A percentile compares a stretch with the other conserved stretches of the same genome.
Conservation (phyloP, 495 filamentous ascomycete genomes). For the Trichocladium antarcticum region DNA sequence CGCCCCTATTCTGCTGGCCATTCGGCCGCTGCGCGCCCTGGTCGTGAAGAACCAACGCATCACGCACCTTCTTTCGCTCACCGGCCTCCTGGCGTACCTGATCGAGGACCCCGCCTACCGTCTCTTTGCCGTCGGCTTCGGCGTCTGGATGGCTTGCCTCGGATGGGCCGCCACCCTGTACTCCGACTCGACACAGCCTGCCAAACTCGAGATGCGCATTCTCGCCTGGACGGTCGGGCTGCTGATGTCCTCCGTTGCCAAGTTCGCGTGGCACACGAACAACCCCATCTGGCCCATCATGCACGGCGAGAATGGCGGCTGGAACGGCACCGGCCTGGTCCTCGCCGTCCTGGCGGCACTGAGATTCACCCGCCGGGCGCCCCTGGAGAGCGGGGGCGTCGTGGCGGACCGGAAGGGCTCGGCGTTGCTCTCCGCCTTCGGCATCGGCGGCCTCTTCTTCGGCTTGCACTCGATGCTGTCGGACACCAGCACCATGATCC, state of each 20-base stretch:
- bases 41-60: conserved; percentile 56
- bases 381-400: conserved; percentile 39
- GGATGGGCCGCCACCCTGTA: conserved; percentile 72
- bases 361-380: conserved; percentile 51
- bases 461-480: conserved; percentile 88
- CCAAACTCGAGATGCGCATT: conserved; percentile 67
- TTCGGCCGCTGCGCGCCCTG: conserved; percentile 54
- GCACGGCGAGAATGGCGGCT: conserved; percentile 79
- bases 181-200: conserved; percentile 61
- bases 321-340: conserved; percentile 72
- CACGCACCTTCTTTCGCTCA: conserved; percentile 63
- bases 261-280: conserved; percentile 92
- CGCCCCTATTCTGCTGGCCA: conserved; percentile 70
- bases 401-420: conserved; percentile 48
- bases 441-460: conserved; percentile 77
- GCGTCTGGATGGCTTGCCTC: conserved; percentile 65
- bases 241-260: conserved; percentile 72
- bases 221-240: conserved; percentile 73
- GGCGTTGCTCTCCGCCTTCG: conserved; percentile 57
- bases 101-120: conserved; percentile 62
- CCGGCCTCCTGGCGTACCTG: conserved; percentile 69
- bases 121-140: conserved; percentile 69
- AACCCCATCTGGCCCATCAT: conserved; percentile 97
- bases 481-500: conserved; percentile 97
- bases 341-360: conserved; percentile 66